Percentiles rank a stretch among this genome's conserved stretches.
These are phyloP conservation scores for Fagopyrum tataricum DNA, from an alignment of 148 eudicot genomes.

Conservation along the genomic window DNA sequence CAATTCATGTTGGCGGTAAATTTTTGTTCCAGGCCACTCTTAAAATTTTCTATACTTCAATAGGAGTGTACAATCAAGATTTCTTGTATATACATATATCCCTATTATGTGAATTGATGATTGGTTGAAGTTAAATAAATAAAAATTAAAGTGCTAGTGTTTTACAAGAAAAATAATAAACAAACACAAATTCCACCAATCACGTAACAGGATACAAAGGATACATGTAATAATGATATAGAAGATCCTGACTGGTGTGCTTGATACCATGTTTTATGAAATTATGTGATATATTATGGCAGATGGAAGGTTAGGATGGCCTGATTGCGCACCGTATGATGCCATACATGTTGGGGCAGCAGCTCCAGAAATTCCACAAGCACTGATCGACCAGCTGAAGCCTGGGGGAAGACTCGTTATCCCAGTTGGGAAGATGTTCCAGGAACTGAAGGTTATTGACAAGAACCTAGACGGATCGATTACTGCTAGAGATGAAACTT, in stretches of 20 bases:
- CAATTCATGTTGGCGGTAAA: conserved; percentile 80
- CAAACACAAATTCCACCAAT: too few species aligned
- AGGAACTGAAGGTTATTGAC: conserved; percentile 80
- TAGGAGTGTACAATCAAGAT: too few species aligned
- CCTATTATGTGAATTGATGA: too few species aligned
- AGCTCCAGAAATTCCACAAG: conserved; percentile 77
- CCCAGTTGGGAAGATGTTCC: conserved; percentile 87
- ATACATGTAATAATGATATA: too few species aligned
- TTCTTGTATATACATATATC: too few species aligned
- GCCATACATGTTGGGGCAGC: conserved; percentile 77
- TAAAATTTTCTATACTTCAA: neutral
- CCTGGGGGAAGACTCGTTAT: conserved; percentile 95
- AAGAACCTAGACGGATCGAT: conserved; percentile 66
- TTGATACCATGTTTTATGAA: conserved; percentile 1
- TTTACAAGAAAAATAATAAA: too few species aligned
- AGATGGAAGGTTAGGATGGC: conserved; percentile 46
- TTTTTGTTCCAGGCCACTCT: neutral
- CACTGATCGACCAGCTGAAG: conserved; percentile 82
- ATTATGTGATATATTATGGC: neutral
- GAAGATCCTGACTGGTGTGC: too few species aligned
- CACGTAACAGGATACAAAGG: too few species aligned
- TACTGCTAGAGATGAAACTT: conserved; percentile 65
- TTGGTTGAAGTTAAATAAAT: too few species aligned
- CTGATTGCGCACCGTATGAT: conserved; percentile 34
- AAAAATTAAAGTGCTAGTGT: too few species aligned